Conservation (phyloP, 2,329 filamentous ascomycete species). For the Fusarium sp. region DNA sequence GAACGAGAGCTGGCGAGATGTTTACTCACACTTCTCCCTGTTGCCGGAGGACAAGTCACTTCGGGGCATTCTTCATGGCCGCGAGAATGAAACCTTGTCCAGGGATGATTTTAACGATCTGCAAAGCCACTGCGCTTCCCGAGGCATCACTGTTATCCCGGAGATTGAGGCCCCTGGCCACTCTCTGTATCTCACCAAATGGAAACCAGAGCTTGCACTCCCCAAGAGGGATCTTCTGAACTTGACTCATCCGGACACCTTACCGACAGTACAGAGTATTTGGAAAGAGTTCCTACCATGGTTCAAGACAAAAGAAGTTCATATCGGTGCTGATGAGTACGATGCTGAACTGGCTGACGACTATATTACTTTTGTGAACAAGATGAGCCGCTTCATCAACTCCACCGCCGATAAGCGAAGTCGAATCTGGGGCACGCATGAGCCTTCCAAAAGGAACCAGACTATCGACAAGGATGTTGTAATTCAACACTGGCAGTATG, state of each 20-base stretch:
- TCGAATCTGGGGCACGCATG: slow-evolving; percentile 16
- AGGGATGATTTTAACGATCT: slow-evolving; percentile 1
- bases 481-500: slow-evolving; percentile 27
- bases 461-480: slow-evolving; percentile 2
- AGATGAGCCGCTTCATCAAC: slow-evolving; percentile 21
- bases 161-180: slow-evolving; percentile 11
- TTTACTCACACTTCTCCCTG: slow-evolving; percentile 19
- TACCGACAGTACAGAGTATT: slow-evolving; percentile 12
- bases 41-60: background rate
- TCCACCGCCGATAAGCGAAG: slow-evolving; percentile 3
- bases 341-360: slow-evolving; percentile 20
- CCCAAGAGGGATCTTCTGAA: slow-evolving; percentile 12
- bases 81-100: slow-evolving; percentile 12
- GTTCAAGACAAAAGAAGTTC: slow-evolving; percentile 16
- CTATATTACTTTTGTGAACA: slow-evolving; percentile 23
- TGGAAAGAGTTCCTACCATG: slow-evolving; percentile 15
- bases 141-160: slow-evolving; percentile 1
- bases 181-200: slow-evolving; percentile 21
- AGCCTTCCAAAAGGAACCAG: slow-evolving; percentile 18
- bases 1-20: slow-evolving; percentile 18
- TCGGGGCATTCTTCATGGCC: slow-evolving; percentile 9
- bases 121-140: slow-evolving; percentile 6
- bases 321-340: slow-evolving; percentile 21
- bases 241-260: background rate
- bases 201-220: slow-evolving; percentile 14